A percentile compares a stretch with the other conserved stretches of the same genome.
These are phyloP conservation scores for Puccinia triticina DNA, from an alignment of 1,284 basidiomycete genomes.

Conservation along the genomic window DNA sequence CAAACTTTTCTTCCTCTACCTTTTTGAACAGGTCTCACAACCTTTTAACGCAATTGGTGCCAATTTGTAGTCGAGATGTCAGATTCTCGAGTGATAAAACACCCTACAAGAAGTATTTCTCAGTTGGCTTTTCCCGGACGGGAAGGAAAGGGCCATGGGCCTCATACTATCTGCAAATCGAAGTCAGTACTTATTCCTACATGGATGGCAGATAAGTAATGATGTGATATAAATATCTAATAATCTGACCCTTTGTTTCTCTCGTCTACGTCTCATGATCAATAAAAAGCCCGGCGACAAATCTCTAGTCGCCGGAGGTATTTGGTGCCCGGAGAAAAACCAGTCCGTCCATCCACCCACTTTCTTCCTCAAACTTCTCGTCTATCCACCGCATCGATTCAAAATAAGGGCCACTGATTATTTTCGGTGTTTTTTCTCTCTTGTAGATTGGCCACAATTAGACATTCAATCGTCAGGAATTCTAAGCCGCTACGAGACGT, in stretches of 20 bases:
- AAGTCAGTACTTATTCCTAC: conserved; percentile 6
- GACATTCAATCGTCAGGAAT: conserved; percentile 21
- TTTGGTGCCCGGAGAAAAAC: conserved; percentile 58
- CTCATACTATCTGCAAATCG: conserved; percentile 53
- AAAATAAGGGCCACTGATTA: conserved; percentile 6
- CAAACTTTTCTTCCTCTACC: not conserved
- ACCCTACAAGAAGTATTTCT: conserved; percentile 57
- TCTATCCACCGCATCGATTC: conserved; percentile 55
- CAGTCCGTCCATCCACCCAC: conserved; percentile 54
- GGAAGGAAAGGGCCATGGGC: conserved; percentile 59
- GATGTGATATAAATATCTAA: not conserved
- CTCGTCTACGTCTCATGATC: conserved; percentile 40
- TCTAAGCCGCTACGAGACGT: conserved; percentile 56
- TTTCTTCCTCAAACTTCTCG: conserved; percentile 54
- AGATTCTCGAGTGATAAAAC: conserved; percentile 58
- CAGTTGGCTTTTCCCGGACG: conserved; percentile 56
- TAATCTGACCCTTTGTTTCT: conserved; percentile 29
- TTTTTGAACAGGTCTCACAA: not conserved
- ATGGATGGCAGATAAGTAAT: not conserved
- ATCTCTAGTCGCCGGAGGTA: conserved; percentile 59
- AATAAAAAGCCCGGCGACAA: conserved; percentile 53
- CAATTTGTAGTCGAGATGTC: conserved; percentile 55
- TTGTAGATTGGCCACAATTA: conserved; percentile 25
- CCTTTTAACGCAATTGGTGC: conserved; percentile 52
- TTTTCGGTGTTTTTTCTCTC: not conserved